phyloP scores from a whole-genome alignment of 106 monocot species.

The Allium fistulosum region DNA sequence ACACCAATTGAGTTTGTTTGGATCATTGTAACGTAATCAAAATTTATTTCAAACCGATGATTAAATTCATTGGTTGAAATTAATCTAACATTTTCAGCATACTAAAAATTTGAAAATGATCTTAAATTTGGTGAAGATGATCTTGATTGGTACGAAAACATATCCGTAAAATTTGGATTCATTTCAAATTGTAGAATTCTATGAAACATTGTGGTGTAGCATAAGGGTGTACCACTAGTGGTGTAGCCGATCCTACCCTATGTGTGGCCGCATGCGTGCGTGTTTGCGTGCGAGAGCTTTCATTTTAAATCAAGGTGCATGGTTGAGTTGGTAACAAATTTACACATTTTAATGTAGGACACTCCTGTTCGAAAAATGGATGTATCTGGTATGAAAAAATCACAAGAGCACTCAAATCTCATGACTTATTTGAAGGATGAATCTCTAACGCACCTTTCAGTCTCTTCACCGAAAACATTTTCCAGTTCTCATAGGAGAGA shows the following conservation, averaged over 20 bases:
- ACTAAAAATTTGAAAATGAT: too few species aligned
- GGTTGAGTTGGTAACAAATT: too few species aligned
- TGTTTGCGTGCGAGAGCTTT: too few species aligned
- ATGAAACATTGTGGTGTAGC: not conserved
- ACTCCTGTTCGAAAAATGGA: slow-evolving; percentile 10
- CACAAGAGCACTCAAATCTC: slow-evolving; percentile 16
- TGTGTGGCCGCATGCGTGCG: not conserved
- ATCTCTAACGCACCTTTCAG: not conserved
- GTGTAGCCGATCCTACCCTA: not conserved
- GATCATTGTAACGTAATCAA: too few species aligned
- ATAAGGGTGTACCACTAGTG: not conserved
- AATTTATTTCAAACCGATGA: too few species aligned
- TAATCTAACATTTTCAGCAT: too few species aligned
- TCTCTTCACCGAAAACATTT: not conserved
- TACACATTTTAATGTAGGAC: slow-evolving; percentile 7
- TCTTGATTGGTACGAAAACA: too few species aligned
- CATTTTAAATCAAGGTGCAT: not conserved
- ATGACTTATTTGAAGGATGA: slow-evolving; percentile 16
- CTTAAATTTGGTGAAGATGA: too few species aligned
- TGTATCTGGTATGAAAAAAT: slow-evolving; percentile 11
- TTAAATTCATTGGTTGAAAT: too few species aligned
- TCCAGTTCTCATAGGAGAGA: not conserved
- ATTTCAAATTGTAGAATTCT: not conserved
- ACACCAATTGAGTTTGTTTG: too few species aligned
- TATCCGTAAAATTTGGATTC: too few species aligned